Evolutionary conservation across 176 grass and related monocot species (phyloP).

Genomic region (Canna indica): DNA sequence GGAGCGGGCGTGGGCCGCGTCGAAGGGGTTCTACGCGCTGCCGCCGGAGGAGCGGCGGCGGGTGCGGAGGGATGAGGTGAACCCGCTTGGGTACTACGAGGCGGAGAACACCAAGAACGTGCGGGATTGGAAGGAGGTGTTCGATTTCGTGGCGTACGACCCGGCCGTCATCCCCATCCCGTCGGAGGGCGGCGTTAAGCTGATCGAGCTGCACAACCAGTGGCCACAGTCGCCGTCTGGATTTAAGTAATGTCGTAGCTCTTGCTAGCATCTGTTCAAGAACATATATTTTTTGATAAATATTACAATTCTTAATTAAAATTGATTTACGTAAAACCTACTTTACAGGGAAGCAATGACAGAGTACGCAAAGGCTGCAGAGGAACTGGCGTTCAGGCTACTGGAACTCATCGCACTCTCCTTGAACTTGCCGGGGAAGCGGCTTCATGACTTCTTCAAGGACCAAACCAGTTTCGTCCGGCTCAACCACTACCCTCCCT

Average conservation of each 20-base stretch:
- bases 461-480: conserved; percentile 51
- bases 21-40: conserved; percentile 50
- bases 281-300: too few relatives aligned
- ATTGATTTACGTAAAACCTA: too few relatives aligned
- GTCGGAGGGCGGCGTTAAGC: not conserved
- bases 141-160: conserved; percentile 40
- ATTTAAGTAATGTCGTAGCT: too few relatives aligned
- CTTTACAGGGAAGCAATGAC: conserved; percentile 41
- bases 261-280: too few relatives aligned
- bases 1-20: conserved; percentile 26
- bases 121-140: conserved; percentile 96
- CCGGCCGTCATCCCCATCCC: not conserved
- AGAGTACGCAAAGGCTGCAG: conserved; percentile 33
- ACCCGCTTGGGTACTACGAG: conserved; percentile 68
- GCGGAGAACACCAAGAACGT: conserved; percentile 90
- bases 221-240: conserved; percentile 44
- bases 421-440: conserved; percentile 35
- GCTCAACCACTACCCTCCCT: conserved; percentile 82
- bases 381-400: conserved; percentile 47
- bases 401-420: conserved; percentile 67
- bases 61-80: conserved; percentile 42
- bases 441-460: conserved; percentile 55
- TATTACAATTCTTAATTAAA: too few relatives aligned
- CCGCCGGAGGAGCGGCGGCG: conserved; percentile 30
- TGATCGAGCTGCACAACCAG: conserved; percentile 51